Base-by-base conservation (phyloP, 768 basidiomycete species). In the Fomitopsis pulvina region DNA sequence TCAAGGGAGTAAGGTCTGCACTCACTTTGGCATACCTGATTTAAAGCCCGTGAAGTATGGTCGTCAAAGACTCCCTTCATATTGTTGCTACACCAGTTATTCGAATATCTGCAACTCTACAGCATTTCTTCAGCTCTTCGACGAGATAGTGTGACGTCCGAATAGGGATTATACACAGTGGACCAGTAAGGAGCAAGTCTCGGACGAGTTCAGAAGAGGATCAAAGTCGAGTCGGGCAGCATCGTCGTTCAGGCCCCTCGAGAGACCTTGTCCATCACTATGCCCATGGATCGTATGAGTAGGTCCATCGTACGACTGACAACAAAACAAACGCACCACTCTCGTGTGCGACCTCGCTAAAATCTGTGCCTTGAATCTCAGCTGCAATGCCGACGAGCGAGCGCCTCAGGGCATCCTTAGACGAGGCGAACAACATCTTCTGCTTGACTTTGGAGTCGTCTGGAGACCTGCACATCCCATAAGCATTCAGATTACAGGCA, bases 381-480 rank as follows among this genome's bases (percentile, higher is more conserved):
- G 78, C 63, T 4, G 78, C 73, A 56, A 96, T 76, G 48, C 93
- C 95, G 22, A 78, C 79, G 25, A 98, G 77, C 27, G 77, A 63
- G 47, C 77, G 79, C 60, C 80, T 78, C 56, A 99, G 69, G 4
- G 84, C 84, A 24, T 92, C 87, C 63, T 81, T 85, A 47, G 94
- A 97, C 16, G 91, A 84, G 2, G 95, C 86, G 69, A 80, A 87
- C 58, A 96, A 60, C 93, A 97, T 97, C 83, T 94, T 97, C 63
- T 80, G 75, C 71, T 87, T 92, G 68, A 94, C 77, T 70, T 80
- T 87, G 37, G 92, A 83, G 38, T 66, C 69, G 61, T 94, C 92
- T 55, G 95, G 94, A 18, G 83, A 77, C 95, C 95, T 97, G 60
- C 53, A 30, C 49, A 26, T 28, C 34, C 9, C 50, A 52, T 38